Evolutionary conservation across 208 protist species (phyloP), one percentile per base, ranked within the genome.

Genomic region (Trypanosoma brucei): DNA sequence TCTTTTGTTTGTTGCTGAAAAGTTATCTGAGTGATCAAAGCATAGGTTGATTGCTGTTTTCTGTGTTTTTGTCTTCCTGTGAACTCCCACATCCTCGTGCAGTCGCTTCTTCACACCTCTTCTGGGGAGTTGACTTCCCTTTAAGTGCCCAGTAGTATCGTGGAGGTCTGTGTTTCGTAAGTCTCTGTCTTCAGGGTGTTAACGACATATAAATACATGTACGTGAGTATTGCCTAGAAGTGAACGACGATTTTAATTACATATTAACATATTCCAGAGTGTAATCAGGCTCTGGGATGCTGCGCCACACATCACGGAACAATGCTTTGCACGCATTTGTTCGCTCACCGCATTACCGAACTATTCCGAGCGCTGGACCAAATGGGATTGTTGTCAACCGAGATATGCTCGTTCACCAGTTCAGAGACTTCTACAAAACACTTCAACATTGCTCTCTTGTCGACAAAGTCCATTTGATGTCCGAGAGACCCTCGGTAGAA

Each of bases 391-490:
- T 94, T 38, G 63, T 96, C 35, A 96, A 92, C 65, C 87, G 91
- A 54, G 91, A 94, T 53, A 81, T 94, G 68, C 84, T 96, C 37
- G 78, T 83, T 54, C 79, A 83, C 46, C 91, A 96, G 58, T 96
- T 96, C 55, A 81, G 91, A 34, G 91, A 94, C 68, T 93, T 94
- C 55, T 94, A 94, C 76, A 76, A 75, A 35, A 91, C 80, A 3
- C 80, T 96, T 5, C 88, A 94, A 74, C 88, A 92, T 59, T 91
- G 75, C 31, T 82, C 84, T 8, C 61, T 96, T 13, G 83, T 96
- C 31, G 91, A 96, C 70, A 93, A 94, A 66, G 76, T 96, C 13
- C 87, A 96, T 75, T 65, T 96, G 35, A 94, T 96, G 91, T 62
- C 82, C 22, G 87, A 96, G 72, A 76, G 86, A 11, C 63, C 79